A percentile compares a stretch with the other conserved stretches of the same genome.
These are phyloP conservation scores for Vaccinium darrowii DNA, from an alignment of 148 eudicot species.

Conservation along the genomic window DNA sequence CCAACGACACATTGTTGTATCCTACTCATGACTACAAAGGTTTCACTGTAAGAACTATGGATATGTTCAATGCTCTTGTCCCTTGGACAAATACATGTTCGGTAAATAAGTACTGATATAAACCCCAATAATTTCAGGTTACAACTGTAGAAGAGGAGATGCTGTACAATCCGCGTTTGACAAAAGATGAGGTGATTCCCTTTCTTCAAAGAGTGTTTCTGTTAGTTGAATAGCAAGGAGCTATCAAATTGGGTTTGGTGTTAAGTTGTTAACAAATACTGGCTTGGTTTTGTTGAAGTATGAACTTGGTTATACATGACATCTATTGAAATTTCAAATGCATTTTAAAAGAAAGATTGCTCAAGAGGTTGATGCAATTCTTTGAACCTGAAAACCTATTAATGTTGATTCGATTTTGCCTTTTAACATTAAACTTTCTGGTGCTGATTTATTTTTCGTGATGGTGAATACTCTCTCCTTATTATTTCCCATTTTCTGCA, in stretches of 20 bases:
- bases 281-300: background rate
- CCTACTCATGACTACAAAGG: too few species aligned
- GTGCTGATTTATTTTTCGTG: background rate
- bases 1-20: too few species aligned
- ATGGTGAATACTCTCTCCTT: background rate
- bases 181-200: slow-evolving; percentile 73
- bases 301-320: background rate
- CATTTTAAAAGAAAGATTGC: background rate
- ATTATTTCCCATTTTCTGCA: slow-evolving; percentile 25
- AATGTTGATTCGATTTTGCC: background rate
- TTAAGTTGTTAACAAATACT: background rate
- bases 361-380: background rate
- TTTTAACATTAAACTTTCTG: background rate
- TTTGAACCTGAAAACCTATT: background rate
- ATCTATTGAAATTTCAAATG: background rate
- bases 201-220: background rate
- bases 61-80: too few species aligned
- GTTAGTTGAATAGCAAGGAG: background rate
- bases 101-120: too few species aligned
- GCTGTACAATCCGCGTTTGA: slow-evolving; percentile 77
- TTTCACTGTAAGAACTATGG: too few species aligned
- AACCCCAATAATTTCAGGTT: too few species aligned
- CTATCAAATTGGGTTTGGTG: background rate
- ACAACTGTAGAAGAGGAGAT: too few species aligned
- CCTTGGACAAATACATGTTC: too few species aligned